Evolutionary conservation across 2,329 filamentous ascomycete genomes (phyloP).

Genomic region (Calonectria hawksworthii): DNA sequence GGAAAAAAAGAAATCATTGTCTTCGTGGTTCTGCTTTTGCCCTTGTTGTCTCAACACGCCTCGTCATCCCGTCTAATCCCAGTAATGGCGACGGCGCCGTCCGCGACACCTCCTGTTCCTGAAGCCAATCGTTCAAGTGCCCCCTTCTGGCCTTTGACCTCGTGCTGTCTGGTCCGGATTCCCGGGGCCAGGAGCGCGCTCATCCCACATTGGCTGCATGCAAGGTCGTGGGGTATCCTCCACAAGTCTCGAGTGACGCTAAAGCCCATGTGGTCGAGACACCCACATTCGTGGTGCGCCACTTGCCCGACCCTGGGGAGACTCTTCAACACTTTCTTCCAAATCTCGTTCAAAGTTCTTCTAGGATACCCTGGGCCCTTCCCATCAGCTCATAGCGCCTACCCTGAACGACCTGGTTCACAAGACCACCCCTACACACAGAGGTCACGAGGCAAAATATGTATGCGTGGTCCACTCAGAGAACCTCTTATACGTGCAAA

Average conservation of each 20-base stretch:
- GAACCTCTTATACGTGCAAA: not conserved
- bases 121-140: not conserved
- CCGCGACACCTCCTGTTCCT: slow-evolving; percentile 10
- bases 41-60: not conserved
- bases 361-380: slow-evolving; percentile 7
- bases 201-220: slow-evolving; percentile 21
- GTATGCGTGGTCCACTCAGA: not conserved
- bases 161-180: slow-evolving; percentile 10
- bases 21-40: not conserved
- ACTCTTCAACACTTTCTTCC: slow-evolving; percentile 1
- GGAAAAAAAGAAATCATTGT: slow-evolving; percentile 1
- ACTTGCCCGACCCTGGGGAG: slow-evolving; percentile 13
- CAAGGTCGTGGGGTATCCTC: slow-evolving; percentile 18
- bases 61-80: slow-evolving; percentile 7
- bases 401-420: not conserved
- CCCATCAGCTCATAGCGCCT: not conserved
- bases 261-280: slow-evolving; percentile 32
- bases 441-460: not conserved
- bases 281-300: slow-evolving; percentile 16
- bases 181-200: slow-evolving; percentile 16
- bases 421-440: not conserved
- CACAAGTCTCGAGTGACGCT: slow-evolving; percentile 25
- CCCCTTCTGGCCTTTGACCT: slow-evolving; percentile 2
- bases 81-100: slow-evolving; percentile 1
- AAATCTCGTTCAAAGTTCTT: slow-evolving; percentile 7